These are phyloP conservation scores for Phytophthora megakarya DNA, from an alignment of 352 stramenopile species.

Conservation along the genomic window DNA sequence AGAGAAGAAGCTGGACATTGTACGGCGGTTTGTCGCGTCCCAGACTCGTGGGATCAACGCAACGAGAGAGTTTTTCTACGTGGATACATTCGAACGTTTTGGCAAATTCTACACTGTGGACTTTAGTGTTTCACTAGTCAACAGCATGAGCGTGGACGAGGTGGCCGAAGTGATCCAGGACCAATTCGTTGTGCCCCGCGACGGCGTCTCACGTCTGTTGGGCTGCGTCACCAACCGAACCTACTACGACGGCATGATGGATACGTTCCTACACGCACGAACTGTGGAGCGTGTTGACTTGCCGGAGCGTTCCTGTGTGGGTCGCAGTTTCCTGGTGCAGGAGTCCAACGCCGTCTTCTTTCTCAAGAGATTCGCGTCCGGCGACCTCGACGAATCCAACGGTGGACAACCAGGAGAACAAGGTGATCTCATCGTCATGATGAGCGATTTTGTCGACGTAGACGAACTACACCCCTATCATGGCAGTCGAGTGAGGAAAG, in stretches of 20 bases:
- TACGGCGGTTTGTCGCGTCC: slow-evolving; percentile 47
- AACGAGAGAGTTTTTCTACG: slow-evolving; percentile 63
- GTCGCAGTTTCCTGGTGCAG: slow-evolving; percentile 59
- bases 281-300: slow-evolving; percentile 69
- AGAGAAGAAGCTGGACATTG: slow-evolving; percentile 54
- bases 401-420: slow-evolving; percentile 19
- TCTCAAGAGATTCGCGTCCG: slow-evolving; percentile 40
- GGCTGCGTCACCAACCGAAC: slow-evolving; percentile 65
- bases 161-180: slow-evolving; percentile 60
- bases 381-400: slow-evolving; percentile 19
- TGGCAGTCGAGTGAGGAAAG: slow-evolving; percentile 54
- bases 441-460: slow-evolving; percentile 63
- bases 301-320: slow-evolving; percentile 36
- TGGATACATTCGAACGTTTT: slow-evolving; percentile 71
- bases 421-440: slow-evolving; percentile 45
- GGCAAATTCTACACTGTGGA: slow-evolving; percentile 75
- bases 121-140: slow-evolving; percentile 61
- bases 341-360: slow-evolving; percentile 71
- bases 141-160: slow-evolving; percentile 45
- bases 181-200: slow-evolving; percentile 60
- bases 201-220: slow-evolving; percentile 57
- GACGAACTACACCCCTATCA: slow-evolving; percentile 68
- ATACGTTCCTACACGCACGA: slow-evolving; percentile 58
- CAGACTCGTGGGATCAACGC: slow-evolving; percentile 57
- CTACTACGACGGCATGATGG: slow-evolving; percentile 64